Conservation (phyloP, 2,329 filamentous ascomycete genomes). For the Chaetomium sp. region DNA sequence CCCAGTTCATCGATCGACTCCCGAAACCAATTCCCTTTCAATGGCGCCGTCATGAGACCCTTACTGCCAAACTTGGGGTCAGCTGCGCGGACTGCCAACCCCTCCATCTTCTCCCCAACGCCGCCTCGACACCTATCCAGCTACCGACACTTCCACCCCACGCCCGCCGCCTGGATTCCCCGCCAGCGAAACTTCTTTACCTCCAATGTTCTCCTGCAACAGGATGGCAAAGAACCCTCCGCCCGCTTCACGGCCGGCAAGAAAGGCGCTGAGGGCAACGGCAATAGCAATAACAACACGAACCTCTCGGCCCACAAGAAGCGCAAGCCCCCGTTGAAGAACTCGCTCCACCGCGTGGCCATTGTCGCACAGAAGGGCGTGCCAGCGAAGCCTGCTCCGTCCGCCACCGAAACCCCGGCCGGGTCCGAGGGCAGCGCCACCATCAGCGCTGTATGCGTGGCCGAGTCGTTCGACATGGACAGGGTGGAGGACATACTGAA, state of each 20-base stretch:
- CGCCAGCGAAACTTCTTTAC: slow-evolving; percentile 67
- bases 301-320: slow-evolving; percentile 41
- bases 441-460: slow-evolving; percentile 63
- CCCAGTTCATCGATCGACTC: background rate
- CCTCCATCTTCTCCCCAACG: slow-evolving; percentile 9
- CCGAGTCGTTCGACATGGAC: slow-evolving; percentile 66
- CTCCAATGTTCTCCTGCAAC: slow-evolving; percentile 59
- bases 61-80: slow-evolving; percentile 28
- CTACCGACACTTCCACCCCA: slow-evolving; percentile 51
- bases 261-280: slow-evolving; percentile 8
- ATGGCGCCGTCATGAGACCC: slow-evolving; percentile 34
- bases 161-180: slow-evolving; percentile 47
- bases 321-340: slow-evolving; percentile 59
- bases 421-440: slow-evolving; percentile 45
- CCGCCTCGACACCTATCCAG: slow-evolving; percentile 13
- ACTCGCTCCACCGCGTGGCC: slow-evolving; percentile 80
- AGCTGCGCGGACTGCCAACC: slow-evolving; percentile 18
- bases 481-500: slow-evolving; percentile 59
- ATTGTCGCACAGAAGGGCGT: slow-evolving; percentile 74
- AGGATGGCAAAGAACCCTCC: slow-evolving; percentile 38
- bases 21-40: slow-evolving; percentile 19
- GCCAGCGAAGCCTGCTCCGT: slow-evolving; percentile 40
- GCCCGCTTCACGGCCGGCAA: background rate
- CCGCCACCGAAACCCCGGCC: slow-evolving; percentile 31
- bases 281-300: background rate